Conservation (phyloP, 768 basidiomycete species). For the Xanthoconium stramineum region DNA sequence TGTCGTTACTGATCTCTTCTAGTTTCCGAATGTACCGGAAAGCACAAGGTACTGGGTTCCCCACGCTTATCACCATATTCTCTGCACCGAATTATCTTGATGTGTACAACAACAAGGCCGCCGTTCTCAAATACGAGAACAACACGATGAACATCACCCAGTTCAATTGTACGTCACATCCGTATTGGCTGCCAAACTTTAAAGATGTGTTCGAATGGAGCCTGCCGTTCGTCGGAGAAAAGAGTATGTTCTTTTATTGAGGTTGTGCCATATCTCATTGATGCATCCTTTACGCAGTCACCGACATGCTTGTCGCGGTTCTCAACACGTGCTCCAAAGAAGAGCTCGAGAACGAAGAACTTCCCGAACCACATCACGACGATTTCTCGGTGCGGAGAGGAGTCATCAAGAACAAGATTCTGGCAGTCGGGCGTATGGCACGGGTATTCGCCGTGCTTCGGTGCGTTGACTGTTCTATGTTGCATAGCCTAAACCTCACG, state of each 20-base stretch:
- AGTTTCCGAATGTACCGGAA: conserved; percentile 94
- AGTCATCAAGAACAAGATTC: conserved; percentile 71
- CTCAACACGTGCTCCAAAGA: conserved; percentile 94
- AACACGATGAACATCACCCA: conserved; percentile 95
- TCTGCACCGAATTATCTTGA: conserved; percentile 97
- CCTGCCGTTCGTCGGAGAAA: conserved; percentile 93
- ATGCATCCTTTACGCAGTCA: conserved; percentile 52
- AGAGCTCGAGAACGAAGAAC: conserved; percentile 77
- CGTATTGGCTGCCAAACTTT: conserved; percentile 95
- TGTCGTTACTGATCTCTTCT: conserved; percentile 1
- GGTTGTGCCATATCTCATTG: background rate
- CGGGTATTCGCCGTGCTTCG: conserved; percentile 64
- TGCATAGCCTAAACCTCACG: background rate
- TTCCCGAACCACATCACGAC: conserved; percentile 23
- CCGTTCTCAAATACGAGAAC: conserved; percentile 95
- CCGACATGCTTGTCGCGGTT: conserved; percentile 96
- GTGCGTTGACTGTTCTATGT: conserved; percentile 31
- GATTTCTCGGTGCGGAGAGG: conserved; percentile 41
- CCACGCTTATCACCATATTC: conserved; percentile 97
- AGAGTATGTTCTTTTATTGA: conserved; percentile 58
- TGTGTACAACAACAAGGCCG: conserved; percentile 94
- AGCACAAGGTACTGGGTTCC: conserved; percentile 90
- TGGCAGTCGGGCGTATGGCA: conserved; percentile 67
- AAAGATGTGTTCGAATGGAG: conserved; percentile 99
- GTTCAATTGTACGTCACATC: conserved; percentile 77